These are phyloP conservation scores for Pneumocystis canis DNA, from an alignment of 1,139 yeast species.

Conservation along the genomic window DNA sequence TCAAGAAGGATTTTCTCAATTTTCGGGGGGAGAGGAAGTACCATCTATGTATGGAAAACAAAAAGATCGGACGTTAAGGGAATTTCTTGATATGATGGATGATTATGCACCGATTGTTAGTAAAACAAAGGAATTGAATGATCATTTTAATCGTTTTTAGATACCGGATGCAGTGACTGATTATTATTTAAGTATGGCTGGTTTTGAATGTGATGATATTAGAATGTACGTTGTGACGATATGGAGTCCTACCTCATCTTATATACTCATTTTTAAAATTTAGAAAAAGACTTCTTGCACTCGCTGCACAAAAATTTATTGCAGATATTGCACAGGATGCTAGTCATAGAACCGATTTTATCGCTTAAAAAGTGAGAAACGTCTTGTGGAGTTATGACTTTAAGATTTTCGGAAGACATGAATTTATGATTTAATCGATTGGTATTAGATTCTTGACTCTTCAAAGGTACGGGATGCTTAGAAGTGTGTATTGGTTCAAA, in stretches of 20 bases:
- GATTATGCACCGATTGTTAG: constrained; percentile 70
- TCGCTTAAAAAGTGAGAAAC: neutral
- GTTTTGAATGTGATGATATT: constrained; percentile 67
- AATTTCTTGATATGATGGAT: constrained; percentile 76
- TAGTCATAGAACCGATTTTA: neutral
- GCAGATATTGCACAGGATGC: constrained; percentile 95
- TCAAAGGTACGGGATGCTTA: neutral
- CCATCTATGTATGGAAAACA: constrained; percentile 25
- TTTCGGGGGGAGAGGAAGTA: neutral
- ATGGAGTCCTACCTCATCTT: too few species aligned
- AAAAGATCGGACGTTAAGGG: constrained; percentile 76
- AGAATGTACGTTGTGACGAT: too few species aligned
- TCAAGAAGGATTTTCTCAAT: too few species aligned
- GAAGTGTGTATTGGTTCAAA: neutral
- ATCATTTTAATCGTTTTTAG: too few species aligned
- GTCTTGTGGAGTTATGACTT: neutral
- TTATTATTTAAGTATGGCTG: constrained; percentile 75
- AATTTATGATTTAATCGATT: neutral
- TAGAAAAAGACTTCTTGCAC: constrained; percentile 57
- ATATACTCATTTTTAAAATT: too few species aligned
- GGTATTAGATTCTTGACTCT: neutral
- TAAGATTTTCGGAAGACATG: neutral
- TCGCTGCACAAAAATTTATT: constrained; percentile 90
- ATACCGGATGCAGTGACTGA: constrained; percentile 98
- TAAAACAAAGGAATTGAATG: too few species aligned